These are phyloP conservation scores for Trichosanthes cucumerina DNA, from an alignment of 306 rosid genomes.

Conservation along the genomic window DNA sequence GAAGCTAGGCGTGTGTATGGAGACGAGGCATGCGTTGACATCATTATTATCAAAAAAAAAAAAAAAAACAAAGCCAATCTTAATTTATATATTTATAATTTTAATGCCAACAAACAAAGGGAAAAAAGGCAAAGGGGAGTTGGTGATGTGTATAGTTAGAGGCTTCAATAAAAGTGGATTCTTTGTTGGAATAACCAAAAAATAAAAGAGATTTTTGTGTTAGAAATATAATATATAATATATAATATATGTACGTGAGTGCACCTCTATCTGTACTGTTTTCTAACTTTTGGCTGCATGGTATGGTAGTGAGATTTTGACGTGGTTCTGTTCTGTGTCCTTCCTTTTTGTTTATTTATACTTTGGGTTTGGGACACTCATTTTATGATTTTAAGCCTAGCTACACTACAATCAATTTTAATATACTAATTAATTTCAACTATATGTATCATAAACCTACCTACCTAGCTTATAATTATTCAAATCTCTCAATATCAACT, in stretches of 20 bases:
- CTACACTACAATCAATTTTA: too few species aligned
- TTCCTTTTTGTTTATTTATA: too few species aligned
- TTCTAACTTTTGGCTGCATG: conserved; percentile 16
- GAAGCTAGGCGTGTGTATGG: not conserved
- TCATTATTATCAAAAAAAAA: not conserved
- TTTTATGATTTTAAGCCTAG: too few species aligned
- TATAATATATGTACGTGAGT: conserved; percentile 20
- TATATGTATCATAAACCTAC: too few species aligned
- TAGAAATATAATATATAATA: not conserved
- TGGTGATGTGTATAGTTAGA: not conserved
- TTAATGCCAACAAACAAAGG: not conserved
- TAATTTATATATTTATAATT: not conserved
- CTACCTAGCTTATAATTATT: too few species aligned
- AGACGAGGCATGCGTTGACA: not conserved
- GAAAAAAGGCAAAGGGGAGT: not conserved
- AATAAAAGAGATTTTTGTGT: not conserved
- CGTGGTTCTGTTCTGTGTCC: not conserved
- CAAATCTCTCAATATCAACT: too few species aligned
- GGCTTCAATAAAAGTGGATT: not conserved
- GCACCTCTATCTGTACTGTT: conserved; percentile 30
- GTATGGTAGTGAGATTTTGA: not conserved
- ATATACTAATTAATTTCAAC: too few species aligned
- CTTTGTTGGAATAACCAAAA: not conserved
- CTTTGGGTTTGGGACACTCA: too few species aligned
- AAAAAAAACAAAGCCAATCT: not conserved